Conservation (phyloP, 345 rosid species). For the Gossypium turneri region DNA sequence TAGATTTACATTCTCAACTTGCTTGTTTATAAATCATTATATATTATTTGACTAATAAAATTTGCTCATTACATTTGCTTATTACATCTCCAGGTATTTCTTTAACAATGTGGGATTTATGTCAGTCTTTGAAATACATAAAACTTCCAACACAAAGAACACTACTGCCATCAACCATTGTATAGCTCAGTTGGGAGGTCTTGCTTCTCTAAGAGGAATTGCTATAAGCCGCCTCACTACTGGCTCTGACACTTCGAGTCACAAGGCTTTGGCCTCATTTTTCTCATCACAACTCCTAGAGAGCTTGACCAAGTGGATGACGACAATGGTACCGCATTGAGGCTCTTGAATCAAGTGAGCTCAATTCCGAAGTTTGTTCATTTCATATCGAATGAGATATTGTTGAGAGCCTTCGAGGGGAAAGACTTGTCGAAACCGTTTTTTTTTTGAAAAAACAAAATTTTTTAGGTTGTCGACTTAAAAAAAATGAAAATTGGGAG, state of each 20-base stretch:
- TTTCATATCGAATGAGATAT: constrained; percentile 84
- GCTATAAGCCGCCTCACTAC: constrained; percentile 65
- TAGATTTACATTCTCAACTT: no score
- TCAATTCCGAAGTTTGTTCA: constrained; percentile 91
- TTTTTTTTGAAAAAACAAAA: no score
- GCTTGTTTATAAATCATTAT: no score
- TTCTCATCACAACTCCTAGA: constrained; percentile 72
- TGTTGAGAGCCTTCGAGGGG: constrained; percentile 90
- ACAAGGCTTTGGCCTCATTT: constrained; percentile 91
- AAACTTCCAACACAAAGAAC: constrained; percentile 22
- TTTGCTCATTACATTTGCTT: no score
- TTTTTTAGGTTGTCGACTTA: no score
- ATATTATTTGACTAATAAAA: no score
- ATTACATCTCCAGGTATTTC: no score
- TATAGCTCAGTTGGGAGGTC: constrained; percentile 67
- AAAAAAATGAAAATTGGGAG: no score
- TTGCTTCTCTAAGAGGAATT: constrained; percentile 76
- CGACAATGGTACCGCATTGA: constrained; percentile 67
- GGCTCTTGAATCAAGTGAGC: constrained; percentile 83
- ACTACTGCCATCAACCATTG: constrained; percentile 54
- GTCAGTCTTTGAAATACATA: no score
- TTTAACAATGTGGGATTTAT: no score
- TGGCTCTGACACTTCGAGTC: constrained; percentile 70
- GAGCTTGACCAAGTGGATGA: constrained; percentile 71
- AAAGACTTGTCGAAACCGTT: no score